These are phyloP conservation scores for Coffea eugenioides DNA, from an alignment of 257 asterid species.

Conservation along the genomic window DNA sequence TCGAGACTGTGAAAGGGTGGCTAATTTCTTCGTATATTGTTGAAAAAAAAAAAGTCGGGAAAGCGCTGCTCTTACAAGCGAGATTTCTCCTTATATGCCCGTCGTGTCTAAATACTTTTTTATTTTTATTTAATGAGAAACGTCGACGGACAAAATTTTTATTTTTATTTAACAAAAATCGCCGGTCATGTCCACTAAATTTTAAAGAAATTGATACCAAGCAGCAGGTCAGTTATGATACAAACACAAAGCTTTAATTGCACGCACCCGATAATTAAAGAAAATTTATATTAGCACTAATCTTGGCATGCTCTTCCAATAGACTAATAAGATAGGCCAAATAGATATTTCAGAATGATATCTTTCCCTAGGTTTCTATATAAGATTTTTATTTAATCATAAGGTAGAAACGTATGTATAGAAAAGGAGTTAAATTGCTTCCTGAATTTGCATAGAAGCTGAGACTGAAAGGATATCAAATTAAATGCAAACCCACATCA, in stretches of 20 bases:
- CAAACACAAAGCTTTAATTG: constrained; percentile 67
- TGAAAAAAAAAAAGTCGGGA: too few relatives aligned
- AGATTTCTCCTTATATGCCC: too few relatives aligned
- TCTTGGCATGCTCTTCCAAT: background rate
- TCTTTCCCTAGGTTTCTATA: background rate
- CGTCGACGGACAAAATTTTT: too few relatives aligned
- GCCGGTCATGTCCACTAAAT: too few relatives aligned
- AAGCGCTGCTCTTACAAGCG: too few relatives aligned
- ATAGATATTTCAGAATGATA: background rate
- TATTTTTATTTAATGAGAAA: too few relatives aligned
- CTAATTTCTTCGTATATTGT: too few relatives aligned
- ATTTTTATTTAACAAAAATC: too few relatives aligned
- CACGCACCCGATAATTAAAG: constrained; percentile 51
- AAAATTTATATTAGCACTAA: constrained; percentile 15
- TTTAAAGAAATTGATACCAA: constrained; percentile 72
- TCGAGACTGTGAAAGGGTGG: too few relatives aligned
- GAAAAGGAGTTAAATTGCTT: background rate
- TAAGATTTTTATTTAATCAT: background rate
- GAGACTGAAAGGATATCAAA: background rate
- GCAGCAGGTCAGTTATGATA: constrained; percentile 69
- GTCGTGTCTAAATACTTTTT: too few relatives aligned
- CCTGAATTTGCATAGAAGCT: background rate
- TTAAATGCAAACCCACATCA: background rate
- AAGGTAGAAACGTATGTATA: background rate
- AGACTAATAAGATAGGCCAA: background rate